Conservation (phyloP, 345 rosid genomes). For the Brassica napus region Da-Ae NC_063444.1:201501-202000, state of each 20-base stretch:
- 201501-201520: conserved; percentile 88
- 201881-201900: conserved; percentile 47
- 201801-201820: conserved; percentile 61
- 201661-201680: conserved; percentile 74
- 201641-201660: conserved; percentile 44
- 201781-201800: conserved; percentile 62
- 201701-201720: conserved; percentile 39
- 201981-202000: conserved; percentile 65
- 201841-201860: conserved; percentile 73
- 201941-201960: conserved; percentile 45
- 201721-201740: conserved; percentile 40
- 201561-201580: conserved; percentile 80
- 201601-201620: conserved; percentile 72
- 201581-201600: conserved; percentile 66
- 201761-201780: conserved; percentile 64
- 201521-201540: conserved; percentile 71
- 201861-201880: conserved; percentile 63
- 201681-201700: conserved; percentile 81
- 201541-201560: conserved; percentile 61
- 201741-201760: conserved; percentile 72
- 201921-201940: conserved; percentile 32
- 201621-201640: conserved; percentile 36
- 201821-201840: conserved; percentile 74
- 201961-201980: conserved; percentile 78
- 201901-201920: conserved; percentile 40